Percentiles rank a stretch among this genome's conserved stretches.
Conservation (phyloP, 768 basidiomycete genomes). For the Lactarius sanguifluus region DNA sequence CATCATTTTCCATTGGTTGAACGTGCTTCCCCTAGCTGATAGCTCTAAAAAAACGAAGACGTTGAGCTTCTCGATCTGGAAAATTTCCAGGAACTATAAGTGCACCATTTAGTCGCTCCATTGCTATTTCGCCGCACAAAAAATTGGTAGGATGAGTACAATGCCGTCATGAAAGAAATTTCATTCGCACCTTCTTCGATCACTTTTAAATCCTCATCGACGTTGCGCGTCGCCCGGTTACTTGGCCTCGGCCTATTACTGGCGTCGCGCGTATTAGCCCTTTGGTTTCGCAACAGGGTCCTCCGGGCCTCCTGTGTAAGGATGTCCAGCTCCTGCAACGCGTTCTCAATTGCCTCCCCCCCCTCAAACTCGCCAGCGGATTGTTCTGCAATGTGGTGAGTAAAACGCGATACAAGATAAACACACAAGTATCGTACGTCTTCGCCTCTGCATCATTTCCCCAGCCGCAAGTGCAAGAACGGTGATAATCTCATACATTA, state of each 20-base stretch:
- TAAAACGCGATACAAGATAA: neutral
- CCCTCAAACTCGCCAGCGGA: neutral
- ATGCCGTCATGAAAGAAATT: neutral
- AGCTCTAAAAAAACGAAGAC: neutral
- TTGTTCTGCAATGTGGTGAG: neutral
- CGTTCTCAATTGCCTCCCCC: neutral
- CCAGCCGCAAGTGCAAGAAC: neutral
- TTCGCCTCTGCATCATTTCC: neutral
- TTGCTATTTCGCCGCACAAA: neutral
- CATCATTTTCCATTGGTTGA: constrained; percentile 6
- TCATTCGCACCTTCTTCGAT: neutral
- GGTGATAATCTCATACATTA: constrained; percentile 1
- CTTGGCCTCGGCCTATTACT: neutral
- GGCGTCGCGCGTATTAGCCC: neutral
- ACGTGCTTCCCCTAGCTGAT: neutral
- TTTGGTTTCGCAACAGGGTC: constrained; percentile 1
- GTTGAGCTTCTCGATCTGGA: neutral
- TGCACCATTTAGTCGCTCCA: neutral
- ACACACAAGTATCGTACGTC: neutral
- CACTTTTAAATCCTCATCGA: constrained; percentile 3
- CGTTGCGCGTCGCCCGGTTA: neutral
- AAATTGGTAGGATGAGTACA: neutral
- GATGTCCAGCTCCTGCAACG: neutral
- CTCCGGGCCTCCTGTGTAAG: constrained; percentile 3
- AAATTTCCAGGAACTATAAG: neutral